Evolutionary conservation across 345 rosid species (phyloP), one percentile per base, ranked within the genome.

Genomic region (Populus euphratica): DNA sequence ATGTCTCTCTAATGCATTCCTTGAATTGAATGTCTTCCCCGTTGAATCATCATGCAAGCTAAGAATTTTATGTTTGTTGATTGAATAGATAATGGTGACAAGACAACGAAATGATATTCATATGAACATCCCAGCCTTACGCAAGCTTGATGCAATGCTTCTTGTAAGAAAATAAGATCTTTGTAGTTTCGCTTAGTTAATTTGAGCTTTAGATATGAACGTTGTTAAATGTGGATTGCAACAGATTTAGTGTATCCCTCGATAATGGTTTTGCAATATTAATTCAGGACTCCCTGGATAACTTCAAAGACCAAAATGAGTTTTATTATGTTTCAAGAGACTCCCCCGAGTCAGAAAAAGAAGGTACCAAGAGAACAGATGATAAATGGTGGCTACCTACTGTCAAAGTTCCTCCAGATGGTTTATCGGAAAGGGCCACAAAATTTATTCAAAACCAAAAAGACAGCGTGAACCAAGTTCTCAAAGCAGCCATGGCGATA

Each of bases 331-430:
- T 90, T 8, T 87, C 89, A 13, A 90, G 81, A 78, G 89, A 91
- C 74, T 94, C 91, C 11, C 87, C 93, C 6, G 93, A 90, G 82
- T 86, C 93, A 11, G 87, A 79, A 75, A 90, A 82, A 75, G 88
- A 84, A 31, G 75, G 27, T 8, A 73, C 84, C 17, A 82, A 83
- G 81, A 89, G 95, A 75, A 88, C 79, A 75, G 98, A 91, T 69
- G 95, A 92, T 35, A 94, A 92, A 81, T 94, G 98, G 98, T 92
- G 98, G 98, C 83, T 94, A 70, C 97, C 98, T 25, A 89, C 90
- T 0, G 86, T 81, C 23, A 91, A 90, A 87, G 93, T 94, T 66
- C 97, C 98, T 10, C 81, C 88, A 33, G 86, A 89, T 18, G 97
- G 98, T 56, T 85, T 94, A 68, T 88, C 98, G 2, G 96, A 94